Base-by-base conservation (phyloP, 257 asterid species). In the Vinca minor region DNA sequence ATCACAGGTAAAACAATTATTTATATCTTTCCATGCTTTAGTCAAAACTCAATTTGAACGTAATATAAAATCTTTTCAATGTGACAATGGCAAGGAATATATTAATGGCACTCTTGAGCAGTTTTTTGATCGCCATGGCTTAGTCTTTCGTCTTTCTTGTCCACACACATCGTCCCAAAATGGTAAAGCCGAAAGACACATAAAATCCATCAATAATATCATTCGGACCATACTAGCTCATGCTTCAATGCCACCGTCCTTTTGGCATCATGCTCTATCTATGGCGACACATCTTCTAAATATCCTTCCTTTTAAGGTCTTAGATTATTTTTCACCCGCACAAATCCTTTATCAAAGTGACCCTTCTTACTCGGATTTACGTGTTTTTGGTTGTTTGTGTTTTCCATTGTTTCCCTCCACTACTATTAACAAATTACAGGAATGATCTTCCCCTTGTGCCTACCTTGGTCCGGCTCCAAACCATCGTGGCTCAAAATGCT, bases 361-460 rank as follows among this genome's bases (percentile, higher is more conserved):
- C 10, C 4, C 60, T 1, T 21, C 60, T 1, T 55, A 55, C 3
- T 14, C 60, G 3, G 31, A 23, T 32, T 32, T 55, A 4, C 35
- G 60, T 10, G 35, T 55, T 4, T 55, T 55, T 5, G 60, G 60
- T 23, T 55, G 60, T 20, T 3, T 55, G 15, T 55, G 5, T 23
- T 55, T 18, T 28, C 60, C 60, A 3, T 1, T 21, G 1, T 1
- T 4, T 42, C 46, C 48, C 26, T 62, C 66, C 52, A 20, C 52
- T 13, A 36, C 36, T n/a, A 39, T 44, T 8, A 7, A 49, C 32
- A 65, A 65, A 49, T 39, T 65, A 26, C 29, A 49, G 18, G 26
- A 60, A 2, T 45, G 69, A n/a, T 26, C 69, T 13, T 29, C 23
- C 13, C 69, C 61, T 5, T 65, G 69, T 49, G 57, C 50, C 3